phyloP scores from a whole-genome alignment of 495 filamentous ascomycete species.

The Cercophora newfieldiana region DNA sequence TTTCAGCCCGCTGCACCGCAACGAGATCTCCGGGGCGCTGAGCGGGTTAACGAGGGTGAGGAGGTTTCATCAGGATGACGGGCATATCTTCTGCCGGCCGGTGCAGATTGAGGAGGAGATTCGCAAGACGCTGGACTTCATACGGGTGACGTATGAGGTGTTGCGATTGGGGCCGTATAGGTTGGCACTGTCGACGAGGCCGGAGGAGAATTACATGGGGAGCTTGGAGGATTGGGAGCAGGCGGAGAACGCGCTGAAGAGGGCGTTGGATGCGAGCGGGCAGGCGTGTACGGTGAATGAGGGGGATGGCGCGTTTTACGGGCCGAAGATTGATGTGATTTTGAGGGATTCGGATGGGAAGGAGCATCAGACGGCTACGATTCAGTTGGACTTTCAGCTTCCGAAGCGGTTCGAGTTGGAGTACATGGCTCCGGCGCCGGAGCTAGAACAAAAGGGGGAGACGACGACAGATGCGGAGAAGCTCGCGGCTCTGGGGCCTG shows the following conservation, averaged over 20 bases:
- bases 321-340: constrained; percentile 92
- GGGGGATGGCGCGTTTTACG: constrained; percentile 92
- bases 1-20: constrained; percentile 88
- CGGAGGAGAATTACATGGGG: constrained; percentile 78
- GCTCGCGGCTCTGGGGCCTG: constrained; percentile 51
- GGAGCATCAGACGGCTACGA: constrained; percentile 87
- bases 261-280: constrained; percentile 66
- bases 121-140: constrained; percentile 72
- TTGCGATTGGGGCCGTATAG: constrained; percentile 74
- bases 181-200: constrained; percentile 79
- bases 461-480: constrained; percentile 43
- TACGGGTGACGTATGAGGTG: constrained; percentile 72
- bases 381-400: constrained; percentile 92
- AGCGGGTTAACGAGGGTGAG: constrained; percentile 85
- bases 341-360: constrained; percentile 81
- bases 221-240: constrained; percentile 76
- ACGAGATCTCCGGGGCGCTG: constrained; percentile 83
- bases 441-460: constrained; percentile 58
- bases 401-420: constrained; percentile 77
- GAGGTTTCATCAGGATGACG: constrained; percentile 95
- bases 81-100: constrained; percentile 90
- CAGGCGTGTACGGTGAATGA: constrained; percentile 69
- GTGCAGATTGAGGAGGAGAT: constrained; percentile 83
- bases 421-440: constrained; percentile 76
- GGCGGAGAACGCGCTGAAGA: constrained; percentile 71